Conservation (phyloP, 441 rosid species). For the Pelargonium citronellum region DNA sequence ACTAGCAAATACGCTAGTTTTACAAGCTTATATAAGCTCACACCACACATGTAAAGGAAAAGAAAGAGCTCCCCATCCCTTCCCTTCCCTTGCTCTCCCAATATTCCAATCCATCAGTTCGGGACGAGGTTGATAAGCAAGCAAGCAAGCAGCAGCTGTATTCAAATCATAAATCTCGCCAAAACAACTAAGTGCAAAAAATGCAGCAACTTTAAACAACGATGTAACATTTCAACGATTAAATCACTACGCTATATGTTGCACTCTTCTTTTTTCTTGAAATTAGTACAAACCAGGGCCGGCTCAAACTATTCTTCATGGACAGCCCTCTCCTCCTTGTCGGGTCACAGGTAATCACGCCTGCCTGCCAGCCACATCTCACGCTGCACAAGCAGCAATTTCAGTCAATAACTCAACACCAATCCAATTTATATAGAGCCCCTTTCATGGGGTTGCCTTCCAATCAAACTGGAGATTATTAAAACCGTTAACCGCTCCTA, state of each 20-base stretch:
- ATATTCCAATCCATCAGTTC: neutral
- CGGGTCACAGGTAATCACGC: neutral
- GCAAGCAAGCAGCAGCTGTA: too few species aligned
- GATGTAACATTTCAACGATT: neutral
- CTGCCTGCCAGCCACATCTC: too few species aligned
- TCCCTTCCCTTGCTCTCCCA: neutral
- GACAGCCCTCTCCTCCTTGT: neutral
- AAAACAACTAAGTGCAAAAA: neutral
- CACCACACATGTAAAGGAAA: neutral
- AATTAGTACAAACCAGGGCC: neutral
- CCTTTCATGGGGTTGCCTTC: slow-evolving; percentile 1
- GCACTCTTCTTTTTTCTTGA: neutral
- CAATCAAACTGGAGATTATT: slow-evolving; percentile 4
- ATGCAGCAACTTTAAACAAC: neutral
- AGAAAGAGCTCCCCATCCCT: neutral
- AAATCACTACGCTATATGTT: neutral
- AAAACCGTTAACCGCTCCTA: neutral
- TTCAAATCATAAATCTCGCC: slow-evolving; percentile 2
- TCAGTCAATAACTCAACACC: slow-evolving; percentile 2
- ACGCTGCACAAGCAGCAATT: neutral
- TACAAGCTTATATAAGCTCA: neutral
- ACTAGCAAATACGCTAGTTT: slow-evolving; percentile 1
- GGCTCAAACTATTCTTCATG: neutral
- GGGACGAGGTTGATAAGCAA: too few species aligned
- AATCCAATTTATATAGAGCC: neutral